Evolutionary conservation across 495 filamentous ascomycete species (phyloP).

Genomic region (Lindgomyces ingoldianus): DNA sequence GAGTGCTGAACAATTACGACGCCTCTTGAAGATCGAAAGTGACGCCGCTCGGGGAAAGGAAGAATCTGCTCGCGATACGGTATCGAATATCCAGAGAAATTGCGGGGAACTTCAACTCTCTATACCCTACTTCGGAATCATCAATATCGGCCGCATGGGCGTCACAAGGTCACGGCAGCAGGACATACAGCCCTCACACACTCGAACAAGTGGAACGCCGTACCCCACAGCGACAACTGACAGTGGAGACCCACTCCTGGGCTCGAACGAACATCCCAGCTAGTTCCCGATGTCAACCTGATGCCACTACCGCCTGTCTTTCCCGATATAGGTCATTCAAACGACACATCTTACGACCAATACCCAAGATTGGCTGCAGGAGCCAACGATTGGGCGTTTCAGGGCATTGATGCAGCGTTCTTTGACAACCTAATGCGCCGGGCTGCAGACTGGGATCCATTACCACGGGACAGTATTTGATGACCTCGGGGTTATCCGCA

Average conservation of each 20-base stretch:
- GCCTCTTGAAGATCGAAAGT: slow-evolving; percentile 16
- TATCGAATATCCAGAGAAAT: not conserved
- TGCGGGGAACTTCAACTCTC: not conserved
- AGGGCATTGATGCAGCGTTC: slow-evolving; percentile 19
- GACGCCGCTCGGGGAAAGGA: slow-evolving; percentile 1
- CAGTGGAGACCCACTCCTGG: no score
- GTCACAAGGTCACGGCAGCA: not conserved
- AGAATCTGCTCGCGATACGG: not conserved
- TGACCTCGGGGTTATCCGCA: no score
- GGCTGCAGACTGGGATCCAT: no score
- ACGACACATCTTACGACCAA: no score
- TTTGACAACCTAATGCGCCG: slow-evolving; percentile 20
- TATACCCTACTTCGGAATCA: slow-evolving; percentile 17
- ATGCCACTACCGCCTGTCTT: no score
- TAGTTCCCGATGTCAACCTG: no score
- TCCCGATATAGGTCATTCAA: no score
- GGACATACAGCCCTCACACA: not conserved
- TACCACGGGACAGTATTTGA: no score
- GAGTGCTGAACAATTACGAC: slow-evolving; percentile 11
- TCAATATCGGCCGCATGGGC: slow-evolving; percentile 15
- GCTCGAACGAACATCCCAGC: no score
- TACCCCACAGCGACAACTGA: no score
- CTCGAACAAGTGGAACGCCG: not conserved
- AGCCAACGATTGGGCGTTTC: slow-evolving; percentile 13
- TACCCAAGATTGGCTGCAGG: no score